These are phyloP conservation scores for Dendrobium nobile DNA, from an alignment of 106 monocot genomes.

Conservation along the genomic window DNA sequence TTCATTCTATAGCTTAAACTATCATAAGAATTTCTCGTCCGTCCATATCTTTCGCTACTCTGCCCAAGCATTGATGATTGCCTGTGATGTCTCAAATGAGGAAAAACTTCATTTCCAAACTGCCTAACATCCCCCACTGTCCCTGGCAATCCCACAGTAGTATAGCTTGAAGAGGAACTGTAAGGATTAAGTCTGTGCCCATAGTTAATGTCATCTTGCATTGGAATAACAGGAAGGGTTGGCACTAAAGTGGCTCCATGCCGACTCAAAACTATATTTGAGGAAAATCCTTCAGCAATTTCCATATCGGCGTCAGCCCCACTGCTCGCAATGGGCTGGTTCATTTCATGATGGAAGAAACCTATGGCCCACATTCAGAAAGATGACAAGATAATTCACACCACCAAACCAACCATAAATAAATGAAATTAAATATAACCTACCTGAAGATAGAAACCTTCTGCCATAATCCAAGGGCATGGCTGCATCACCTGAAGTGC, in stretches of 20 bases:
- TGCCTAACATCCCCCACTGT: slow-evolving; percentile 10
- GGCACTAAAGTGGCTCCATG: slow-evolving; percentile 1
- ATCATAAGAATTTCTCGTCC: slow-evolving; percentile 17
- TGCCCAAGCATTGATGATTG: slow-evolving; percentile 7
- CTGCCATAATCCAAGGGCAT: neutral
- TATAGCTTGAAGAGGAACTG: slow-evolving; percentile 8
- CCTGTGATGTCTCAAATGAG: slow-evolving; percentile 19
- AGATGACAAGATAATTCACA: neutral
- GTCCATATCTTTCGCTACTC: slow-evolving; percentile 24
- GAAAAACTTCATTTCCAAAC: slow-evolving; percentile 4
- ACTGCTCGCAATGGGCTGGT: slow-evolving; percentile 11
- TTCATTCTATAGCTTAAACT: slow-evolving; percentile 21
- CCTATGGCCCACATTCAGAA: slow-evolving; percentile 1
- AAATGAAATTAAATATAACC: neutral
- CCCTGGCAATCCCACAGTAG: neutral
- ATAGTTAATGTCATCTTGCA: slow-evolving; percentile 6
- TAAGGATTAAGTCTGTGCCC: slow-evolving; percentile 13
- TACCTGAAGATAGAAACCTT: slow-evolving; percentile 19
- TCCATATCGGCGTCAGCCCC: neutral
- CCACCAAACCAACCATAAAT: neutral
- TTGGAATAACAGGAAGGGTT: neutral
- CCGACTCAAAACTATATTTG: slow-evolving; percentile 7
- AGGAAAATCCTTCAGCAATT: neutral
- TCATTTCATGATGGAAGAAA: slow-evolving; percentile 12
- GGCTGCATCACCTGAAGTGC: slow-evolving; percentile 13